A percentile compares a stretch with the other conserved stretches of the same genome.
Conservation (phyloP, 1,284 basidiomycete species). For the Ganoderma sinense region DNA sequence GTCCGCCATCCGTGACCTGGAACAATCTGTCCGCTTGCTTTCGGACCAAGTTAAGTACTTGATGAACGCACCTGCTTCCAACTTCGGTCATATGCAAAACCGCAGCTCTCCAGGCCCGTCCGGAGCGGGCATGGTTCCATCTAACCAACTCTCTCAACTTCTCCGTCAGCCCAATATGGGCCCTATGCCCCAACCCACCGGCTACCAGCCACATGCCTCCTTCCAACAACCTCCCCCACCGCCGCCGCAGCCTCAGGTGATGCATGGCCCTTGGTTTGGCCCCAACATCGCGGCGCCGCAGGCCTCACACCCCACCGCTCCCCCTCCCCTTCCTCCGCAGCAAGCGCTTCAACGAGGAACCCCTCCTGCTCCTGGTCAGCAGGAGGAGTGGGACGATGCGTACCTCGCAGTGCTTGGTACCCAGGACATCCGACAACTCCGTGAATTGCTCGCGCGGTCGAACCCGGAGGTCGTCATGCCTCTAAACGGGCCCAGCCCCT, state of each 20-base stretch:
- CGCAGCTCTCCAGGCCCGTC: slow-evolving; percentile 51
- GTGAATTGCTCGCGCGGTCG: slow-evolving; percentile 73
- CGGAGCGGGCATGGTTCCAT: slow-evolving; percentile 27
- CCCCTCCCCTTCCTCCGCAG: slow-evolving; percentile 64
- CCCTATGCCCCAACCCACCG: slow-evolving; percentile 33
- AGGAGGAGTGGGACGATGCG: slow-evolving; percentile 85
- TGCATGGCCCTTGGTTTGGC: slow-evolving; percentile 62
- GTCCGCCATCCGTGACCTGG: slow-evolving; percentile 79
- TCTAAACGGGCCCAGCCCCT: slow-evolving; percentile 65
- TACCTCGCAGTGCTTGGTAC: slow-evolving; percentile 75
- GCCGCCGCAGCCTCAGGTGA: slow-evolving; percentile 42
- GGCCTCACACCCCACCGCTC: slow-evolving; percentile 74
- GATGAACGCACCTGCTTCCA: slow-evolving; percentile 48
- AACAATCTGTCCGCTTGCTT: slow-evolving; percentile 73
- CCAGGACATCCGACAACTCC: slow-evolving; percentile 75
- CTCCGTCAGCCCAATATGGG: slow-evolving; percentile 37
- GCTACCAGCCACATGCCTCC: slow-evolving; percentile 32
- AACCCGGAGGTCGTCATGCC: slow-evolving; percentile 84
- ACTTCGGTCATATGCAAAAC: slow-evolving; percentile 46
- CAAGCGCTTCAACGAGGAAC: slow-evolving; percentile 45
- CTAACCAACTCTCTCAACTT: slow-evolving; percentile 31
- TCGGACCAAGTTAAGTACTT: slow-evolving; percentile 84
- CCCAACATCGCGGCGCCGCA: slow-evolving; percentile 73
- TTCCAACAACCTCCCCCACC: slow-evolving; percentile 36
- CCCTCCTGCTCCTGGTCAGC: slow-evolving; percentile 55